Percentiles rank a stretch among this genome's conserved stretches.
These are phyloP conservation scores for Tylopilus sp. DNA, from an alignment of 768 basidiomycete species.

Conservation along the genomic window DNA sequence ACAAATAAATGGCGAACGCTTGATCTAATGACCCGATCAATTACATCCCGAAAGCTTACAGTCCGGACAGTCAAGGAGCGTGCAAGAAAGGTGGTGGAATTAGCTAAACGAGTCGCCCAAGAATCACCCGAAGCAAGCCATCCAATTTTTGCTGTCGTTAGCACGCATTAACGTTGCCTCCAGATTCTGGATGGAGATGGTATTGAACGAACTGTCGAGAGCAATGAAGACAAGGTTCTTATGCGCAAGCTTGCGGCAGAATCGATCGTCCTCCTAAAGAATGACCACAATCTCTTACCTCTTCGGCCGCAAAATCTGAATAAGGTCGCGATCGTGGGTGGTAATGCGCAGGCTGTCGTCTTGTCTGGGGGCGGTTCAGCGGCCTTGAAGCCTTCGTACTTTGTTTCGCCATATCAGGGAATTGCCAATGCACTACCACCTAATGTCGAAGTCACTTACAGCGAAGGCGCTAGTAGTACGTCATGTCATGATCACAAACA, in stretches of 20 bases:
- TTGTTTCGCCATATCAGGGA: constrained; percentile 74
- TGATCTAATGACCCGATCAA: constrained; percentile 61
- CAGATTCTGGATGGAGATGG: constrained; percentile 73
- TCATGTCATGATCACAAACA: neutral
- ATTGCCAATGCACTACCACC: constrained; percentile 54
- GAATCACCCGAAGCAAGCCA: constrained; percentile 59
- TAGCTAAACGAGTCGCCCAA: constrained; percentile 66
- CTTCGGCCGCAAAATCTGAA: constrained; percentile 44
- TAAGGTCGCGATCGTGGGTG: constrained; percentile 73
- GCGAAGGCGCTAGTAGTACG: constrained; percentile 67
- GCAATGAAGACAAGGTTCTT: constrained; percentile 55
- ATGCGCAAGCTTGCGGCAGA: constrained; percentile 67
- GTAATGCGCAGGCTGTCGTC: constrained; percentile 57
- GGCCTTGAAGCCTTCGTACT: constrained; percentile 68
- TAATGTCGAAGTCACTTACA: constrained; percentile 55
- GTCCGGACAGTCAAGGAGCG: constrained; percentile 63
- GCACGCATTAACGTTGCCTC: neutral
- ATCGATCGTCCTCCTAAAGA: constrained; percentile 75
- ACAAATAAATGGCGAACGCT: constrained; percentile 70
- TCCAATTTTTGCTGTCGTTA: neutral
- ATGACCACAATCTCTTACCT: constrained; percentile 43
- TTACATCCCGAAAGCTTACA: constrained; percentile 61
- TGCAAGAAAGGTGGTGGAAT: constrained; percentile 60
- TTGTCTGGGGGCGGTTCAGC: constrained; percentile 80
- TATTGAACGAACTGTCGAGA: constrained; percentile 59